Base-by-base conservation (phyloP, 495 filamentous ascomycete genomes). In the Hypomontagnella monticulosa region DNA sequence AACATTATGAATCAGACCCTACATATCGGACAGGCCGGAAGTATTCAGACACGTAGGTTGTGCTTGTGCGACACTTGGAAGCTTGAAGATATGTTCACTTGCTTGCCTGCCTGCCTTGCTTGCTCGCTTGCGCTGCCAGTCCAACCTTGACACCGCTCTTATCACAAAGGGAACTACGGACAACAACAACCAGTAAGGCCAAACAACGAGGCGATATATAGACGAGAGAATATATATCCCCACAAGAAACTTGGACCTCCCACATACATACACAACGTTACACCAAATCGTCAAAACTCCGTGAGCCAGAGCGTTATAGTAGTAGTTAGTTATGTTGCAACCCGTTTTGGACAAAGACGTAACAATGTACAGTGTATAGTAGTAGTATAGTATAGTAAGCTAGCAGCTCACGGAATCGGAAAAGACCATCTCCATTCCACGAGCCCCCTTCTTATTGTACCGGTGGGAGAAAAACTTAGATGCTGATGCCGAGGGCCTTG, bases 1-100 rank as follows among this genome's bases (percentile, higher is more conserved):
- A 73, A 70, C 62, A 75, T 75, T 75, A 75, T 71, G 72, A 71
- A 71, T 66, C 66, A 71, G 66, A 70, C 66, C 68, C 65, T 67
- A 61, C 50, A 66, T 44, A 27, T 57, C 30, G 23, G 53, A 54
- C 40, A 57, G 57, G 57, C 41, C 40, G 53, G 58, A 44, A 33
- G 47, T 53, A 57, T 54, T 49, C 57, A 49, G 47, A 62, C 32
- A 57, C 52, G 23, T 27, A 27, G 23, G 23, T 27, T 2, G 23
- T 27, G 52, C 8, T 52, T 46, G 64, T 58, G 51, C 52, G 47
- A 58, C 44, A 44, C 34, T 51, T 30, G 16, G 38, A 12, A 40
- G 32, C 38, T 38, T 10, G 34, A 19, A 51, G 44, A 51, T 54
- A 61, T 46, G 14, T 57, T 42, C 20, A 51, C 51, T 57, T 58